Percentiles rank a stretch among this genome's conserved stretches.
Evolutionary conservation across 2,329 filamentous ascomycete species (phyloP).

Genomic region (Xylariaceae sp.): DNA sequence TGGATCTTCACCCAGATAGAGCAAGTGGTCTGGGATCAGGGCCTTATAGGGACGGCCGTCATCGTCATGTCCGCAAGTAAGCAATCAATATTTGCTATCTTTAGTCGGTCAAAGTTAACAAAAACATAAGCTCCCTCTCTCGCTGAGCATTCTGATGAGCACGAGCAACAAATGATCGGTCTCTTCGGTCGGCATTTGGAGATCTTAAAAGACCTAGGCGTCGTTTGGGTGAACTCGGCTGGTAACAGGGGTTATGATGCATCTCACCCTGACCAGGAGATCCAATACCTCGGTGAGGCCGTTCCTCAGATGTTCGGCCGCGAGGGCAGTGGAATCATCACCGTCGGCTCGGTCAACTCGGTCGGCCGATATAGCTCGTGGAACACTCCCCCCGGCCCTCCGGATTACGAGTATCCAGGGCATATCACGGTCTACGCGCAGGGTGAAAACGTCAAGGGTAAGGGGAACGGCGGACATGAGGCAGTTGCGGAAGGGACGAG

Average conservation of each 20-base stretch:
- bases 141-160: too few relatives aligned
- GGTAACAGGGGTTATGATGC: slow-evolving; percentile 1
- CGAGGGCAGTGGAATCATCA: neutral
- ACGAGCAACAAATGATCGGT: too few relatives aligned
- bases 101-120: too few relatives aligned
- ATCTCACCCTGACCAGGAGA: neutral
- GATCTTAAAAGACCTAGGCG: neutral
- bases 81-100: too few relatives aligned
- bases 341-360: neutral
- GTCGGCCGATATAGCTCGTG: neutral
- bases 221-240: slow-evolving; percentile 1
- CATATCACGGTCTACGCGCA: neutral
- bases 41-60: neutral
- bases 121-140: too few relatives aligned
- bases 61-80: neutral
- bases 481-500: neutral
- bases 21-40: neutral
- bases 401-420: neutral
- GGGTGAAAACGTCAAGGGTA: neutral
- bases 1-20: neutral
- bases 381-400: neutral
- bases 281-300: neutral
- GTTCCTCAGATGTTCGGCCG: neutral
- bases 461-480: neutral
- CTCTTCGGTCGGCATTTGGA: too few relatives aligned